Base-by-base conservation (phyloP, 78 protist species). In the Dictyostelium discoideum region DNA sequence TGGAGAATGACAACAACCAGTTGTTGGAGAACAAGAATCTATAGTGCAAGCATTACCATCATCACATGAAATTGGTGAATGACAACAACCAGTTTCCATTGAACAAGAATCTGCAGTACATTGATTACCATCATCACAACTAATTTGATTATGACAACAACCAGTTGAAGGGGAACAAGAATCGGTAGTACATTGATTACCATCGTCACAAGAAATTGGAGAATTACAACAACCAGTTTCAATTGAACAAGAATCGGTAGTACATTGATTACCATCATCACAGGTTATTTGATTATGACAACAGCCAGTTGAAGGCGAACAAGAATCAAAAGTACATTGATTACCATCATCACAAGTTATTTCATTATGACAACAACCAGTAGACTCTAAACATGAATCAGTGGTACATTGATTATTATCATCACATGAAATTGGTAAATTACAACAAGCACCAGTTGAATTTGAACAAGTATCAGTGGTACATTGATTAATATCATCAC, bases 51-150 rank as follows among this genome's bases (percentile, higher is more conserved):
- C 60, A 24, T 32, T 32, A 32, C 37, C 37, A 32, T 32, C 37
- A 32, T 32, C 37, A 32, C 37, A 32, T 32, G 37, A 67, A 50
- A 16, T 84, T 40, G 29, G 37, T 26, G 13, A 39, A 44, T 44
- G 50, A 44, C 50, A 44, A 82, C 86, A 82, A 14, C 86, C 50
- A 44, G 50, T 44, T 44, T 44, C 14, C 0, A 9, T 44, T 44
- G 50, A 44, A 44, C 50, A 82, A 24, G 67, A 11, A 60, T 92
- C 95, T 13, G n/a, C 10, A 13, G 95, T 92, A 78, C 85, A 78
- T 14, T 87, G 54, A 26, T 92, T 67, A 37, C 74, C 69, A 65
- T 92, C 95, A 85, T 92, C 50, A 50, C 93, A 73, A 22, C 3
- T 7, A 6, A 83, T 54, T 78, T 39, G 29, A 7, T 9, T 67